Conservation (phyloP, 768 basidiomycete species). For the Nidularia sp. region DNA sequence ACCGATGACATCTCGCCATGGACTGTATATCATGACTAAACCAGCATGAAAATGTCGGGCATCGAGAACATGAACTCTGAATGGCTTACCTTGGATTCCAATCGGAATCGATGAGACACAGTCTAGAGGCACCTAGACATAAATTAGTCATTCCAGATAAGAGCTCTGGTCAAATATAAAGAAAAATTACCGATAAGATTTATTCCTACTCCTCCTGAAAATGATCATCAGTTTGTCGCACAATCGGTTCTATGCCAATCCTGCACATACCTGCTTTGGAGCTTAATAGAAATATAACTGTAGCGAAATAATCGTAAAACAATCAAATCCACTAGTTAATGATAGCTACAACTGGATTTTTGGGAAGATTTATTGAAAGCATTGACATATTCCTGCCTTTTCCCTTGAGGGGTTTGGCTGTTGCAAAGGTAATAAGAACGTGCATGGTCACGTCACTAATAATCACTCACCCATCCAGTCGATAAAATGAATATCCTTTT, state of each 20-base stretch:
- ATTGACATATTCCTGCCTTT: conserved; percentile 86
- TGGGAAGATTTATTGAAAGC: conserved; percentile 79
- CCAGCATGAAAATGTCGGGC: conserved; percentile 1
- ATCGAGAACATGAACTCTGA: background rate
- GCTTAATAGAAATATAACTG: conserved; percentile 89
- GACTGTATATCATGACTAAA: conserved; percentile 87
- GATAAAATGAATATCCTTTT: conserved; percentile 70
- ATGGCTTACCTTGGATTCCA: conserved; percentile 82
- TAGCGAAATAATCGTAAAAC: background rate
- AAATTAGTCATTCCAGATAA: background rate
- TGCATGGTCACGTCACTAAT: too few species aligned
- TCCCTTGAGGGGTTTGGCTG: conserved; percentile 72
- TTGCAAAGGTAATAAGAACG: too few species aligned
- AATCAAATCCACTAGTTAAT: background rate
- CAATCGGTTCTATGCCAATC: too few species aligned
- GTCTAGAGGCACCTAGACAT: conserved; percentile 64
- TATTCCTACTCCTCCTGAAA: conserved; percentile 84
- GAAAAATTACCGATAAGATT: conserved; percentile 70
- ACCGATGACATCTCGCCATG: conserved; percentile 97
- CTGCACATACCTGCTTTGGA: conserved; percentile 82
- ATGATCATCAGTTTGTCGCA: too few species aligned
- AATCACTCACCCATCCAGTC: conserved; percentile 86
- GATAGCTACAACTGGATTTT: conserved; percentile 59
- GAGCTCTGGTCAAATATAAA: background rate
- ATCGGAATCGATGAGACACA: conserved; percentile 85